Percentiles rank a stretch among this genome's conserved stretches.
phyloP scores from a whole-genome alignment of 1,284 basidiomycete genomes.

The Fomes fomentarius region DNA sequence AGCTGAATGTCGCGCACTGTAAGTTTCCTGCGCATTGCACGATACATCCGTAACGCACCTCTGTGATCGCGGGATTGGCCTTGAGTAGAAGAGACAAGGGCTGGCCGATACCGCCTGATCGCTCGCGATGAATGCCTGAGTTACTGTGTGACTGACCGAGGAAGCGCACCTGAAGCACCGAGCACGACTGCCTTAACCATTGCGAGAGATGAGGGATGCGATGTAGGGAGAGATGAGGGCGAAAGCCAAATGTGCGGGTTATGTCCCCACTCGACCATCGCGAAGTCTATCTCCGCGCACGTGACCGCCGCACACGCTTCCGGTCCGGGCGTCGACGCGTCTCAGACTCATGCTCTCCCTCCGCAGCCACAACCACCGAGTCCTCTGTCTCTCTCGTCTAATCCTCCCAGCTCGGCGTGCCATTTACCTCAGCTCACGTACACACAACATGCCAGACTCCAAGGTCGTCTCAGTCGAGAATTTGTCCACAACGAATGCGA shows the following conservation, averaged over 20 bases:
- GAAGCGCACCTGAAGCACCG: slow-evolving; percentile 78
- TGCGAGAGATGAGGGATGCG: slow-evolving; percentile 3
- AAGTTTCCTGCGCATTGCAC: neutral
- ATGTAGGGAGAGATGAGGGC: slow-evolving; percentile 19
- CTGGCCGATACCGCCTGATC: slow-evolving; percentile 86
- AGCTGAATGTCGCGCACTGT: slow-evolving; percentile 51
- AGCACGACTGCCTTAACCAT: slow-evolving; percentile 94
- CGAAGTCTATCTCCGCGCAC: slow-evolving; percentile 17
- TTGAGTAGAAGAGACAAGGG: slow-evolving; percentile 92
- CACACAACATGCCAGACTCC: slow-evolving; percentile 32
- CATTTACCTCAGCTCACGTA: slow-evolving; percentile 2
- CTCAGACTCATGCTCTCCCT: neutral
- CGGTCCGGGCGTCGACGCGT: slow-evolving; percentile 12
- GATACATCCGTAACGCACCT: slow-evolving; percentile 44
- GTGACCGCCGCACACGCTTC: slow-evolving; percentile 15
- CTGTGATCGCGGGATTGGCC: slow-evolving; percentile 79
- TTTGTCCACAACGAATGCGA: slow-evolving; percentile 61
- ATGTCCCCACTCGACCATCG: slow-evolving; percentile 2
- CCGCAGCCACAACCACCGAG: neutral
- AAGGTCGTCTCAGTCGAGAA: slow-evolving; percentile 42
- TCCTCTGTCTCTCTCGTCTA: neutral
- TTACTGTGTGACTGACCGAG: neutral
- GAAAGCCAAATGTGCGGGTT: neutral
- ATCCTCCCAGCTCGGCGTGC: neutral
- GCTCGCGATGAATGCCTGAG: slow-evolving; percentile 6